Evolutionary conservation across 371 early-diverging fungal species (phyloP).

Genomic region (Mortierella polycephala): DNA sequence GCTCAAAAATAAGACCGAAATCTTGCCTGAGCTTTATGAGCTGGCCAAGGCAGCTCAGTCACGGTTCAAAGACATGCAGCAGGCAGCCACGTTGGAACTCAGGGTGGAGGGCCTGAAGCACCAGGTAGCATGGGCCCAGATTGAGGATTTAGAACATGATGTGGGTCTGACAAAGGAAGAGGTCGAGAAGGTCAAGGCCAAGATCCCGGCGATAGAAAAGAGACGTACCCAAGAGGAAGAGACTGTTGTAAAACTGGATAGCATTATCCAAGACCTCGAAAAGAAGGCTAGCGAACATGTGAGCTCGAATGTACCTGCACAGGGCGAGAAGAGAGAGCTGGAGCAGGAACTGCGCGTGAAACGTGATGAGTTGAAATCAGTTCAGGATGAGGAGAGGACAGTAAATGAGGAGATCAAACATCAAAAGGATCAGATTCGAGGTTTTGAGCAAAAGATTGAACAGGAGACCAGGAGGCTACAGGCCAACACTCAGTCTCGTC

Average conservation of each 20-base stretch:
- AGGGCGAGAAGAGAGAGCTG: slow-evolving; percentile 23
- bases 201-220: slow-evolving; percentile 57
- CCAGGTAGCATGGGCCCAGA: slow-evolving; percentile 83
- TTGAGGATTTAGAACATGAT: slow-evolving; percentile 67
- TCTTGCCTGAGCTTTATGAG: slow-evolving; percentile 70
- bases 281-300: slow-evolving; percentile 16
- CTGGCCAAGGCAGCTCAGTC: slow-evolving; percentile 70
- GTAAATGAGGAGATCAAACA: slow-evolving; percentile 35
- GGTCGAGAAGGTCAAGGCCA: slow-evolving; percentile 25
- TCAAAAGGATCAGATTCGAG: slow-evolving; percentile 33
- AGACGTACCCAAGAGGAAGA: slow-evolving; percentile 54
- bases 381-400: slow-evolving; percentile 36
- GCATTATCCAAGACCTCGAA: slow-evolving; percentile 45
- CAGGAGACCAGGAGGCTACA: slow-evolving; percentile 56
- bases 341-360: slow-evolving; percentile 27
- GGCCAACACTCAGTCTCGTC: slow-evolving; percentile 52
- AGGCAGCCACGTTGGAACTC: slow-evolving; percentile 70
- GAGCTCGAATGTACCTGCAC: slow-evolving; percentile 39
- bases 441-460: slow-evolving; percentile 41
- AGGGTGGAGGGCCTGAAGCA: slow-evolving; percentile 69
- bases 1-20: slow-evolving; percentile 66
- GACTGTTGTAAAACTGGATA: slow-evolving; percentile 34
- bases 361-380: slow-evolving; percentile 23
- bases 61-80: slow-evolving; percentile 71
- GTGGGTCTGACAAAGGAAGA: slow-evolving; percentile 51